phyloP scores from a whole-genome alignment of 2,329 filamentous ascomycete species.

The Verticillium albo-atrum region DNA sequence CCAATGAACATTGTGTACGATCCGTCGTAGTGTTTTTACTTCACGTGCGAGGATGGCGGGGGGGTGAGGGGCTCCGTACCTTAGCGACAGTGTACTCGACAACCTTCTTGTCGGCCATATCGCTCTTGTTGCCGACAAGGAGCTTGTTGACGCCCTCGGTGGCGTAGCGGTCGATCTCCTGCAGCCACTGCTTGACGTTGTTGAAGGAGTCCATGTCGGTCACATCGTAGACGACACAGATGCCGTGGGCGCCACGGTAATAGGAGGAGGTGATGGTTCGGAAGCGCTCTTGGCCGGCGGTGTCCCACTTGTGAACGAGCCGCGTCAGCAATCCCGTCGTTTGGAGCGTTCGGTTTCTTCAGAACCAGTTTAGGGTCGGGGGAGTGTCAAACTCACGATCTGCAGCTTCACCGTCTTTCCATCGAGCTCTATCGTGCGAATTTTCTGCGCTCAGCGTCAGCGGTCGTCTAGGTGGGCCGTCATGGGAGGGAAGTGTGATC shows the following conservation, averaged over 20 bases:
- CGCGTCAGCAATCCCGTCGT: conserved; percentile 21
- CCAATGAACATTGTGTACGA: neutral
- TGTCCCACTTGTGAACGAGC: conserved; percentile 89
- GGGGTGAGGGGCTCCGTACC: conserved; percentile 50
- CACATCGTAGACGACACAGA: conserved; percentile 99
- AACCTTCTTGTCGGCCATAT: conserved; percentile 99
- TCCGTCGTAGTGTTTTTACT: neutral
- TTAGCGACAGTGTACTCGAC: conserved; percentile 99
- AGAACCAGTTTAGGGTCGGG: neutral
- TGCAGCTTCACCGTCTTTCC: conserved; percentile 99
- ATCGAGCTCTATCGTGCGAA: conserved; percentile 98
- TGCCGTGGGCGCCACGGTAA: conserved; percentile 97
- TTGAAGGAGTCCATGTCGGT: conserved; percentile 99
- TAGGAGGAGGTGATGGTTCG: conserved; percentile 99
- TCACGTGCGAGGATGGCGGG: neutral
- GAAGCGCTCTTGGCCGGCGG: conserved; percentile 98
- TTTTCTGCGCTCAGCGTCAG: conserved; percentile 65
- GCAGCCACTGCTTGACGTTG: conserved; percentile 99
- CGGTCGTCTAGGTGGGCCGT: neutral
- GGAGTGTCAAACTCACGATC: conserved; percentile 73
- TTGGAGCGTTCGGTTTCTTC: neutral
- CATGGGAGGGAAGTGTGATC: conserved; percentile 23
- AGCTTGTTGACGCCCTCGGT: conserved; percentile 99
- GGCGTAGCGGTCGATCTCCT: conserved; percentile 98
- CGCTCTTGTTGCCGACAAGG: conserved; percentile 98